Conservation (phyloP, 192 early-diverging fungal species). For the Physocladia obscura region DNA sequence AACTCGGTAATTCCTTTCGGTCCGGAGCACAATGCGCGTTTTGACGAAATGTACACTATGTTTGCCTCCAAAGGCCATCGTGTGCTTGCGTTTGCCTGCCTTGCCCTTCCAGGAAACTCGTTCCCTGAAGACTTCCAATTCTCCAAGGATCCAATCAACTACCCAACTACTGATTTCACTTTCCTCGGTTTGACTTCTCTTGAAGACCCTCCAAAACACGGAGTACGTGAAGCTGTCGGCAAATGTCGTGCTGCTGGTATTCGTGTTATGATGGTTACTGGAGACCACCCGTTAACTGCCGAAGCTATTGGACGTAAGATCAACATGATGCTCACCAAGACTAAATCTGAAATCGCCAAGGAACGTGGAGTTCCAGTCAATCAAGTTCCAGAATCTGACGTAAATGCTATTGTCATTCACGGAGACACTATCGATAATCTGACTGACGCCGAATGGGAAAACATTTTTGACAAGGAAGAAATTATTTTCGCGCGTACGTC, state of each 20-base stretch:
- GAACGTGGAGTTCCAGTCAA: slow-evolving; percentile 59
- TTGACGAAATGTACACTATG: slow-evolving; percentile 68
- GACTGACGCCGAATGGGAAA: slow-evolving; percentile 78
- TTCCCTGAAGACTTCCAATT: slow-evolving; percentile 77
- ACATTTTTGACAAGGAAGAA: slow-evolving; percentile 76
- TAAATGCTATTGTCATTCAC: slow-evolving; percentile 76
- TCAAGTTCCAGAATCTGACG: slow-evolving; percentile 58
- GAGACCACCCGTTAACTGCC: slow-evolving; percentile 92
- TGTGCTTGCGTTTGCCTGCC: slow-evolving; percentile 85
- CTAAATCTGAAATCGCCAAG: slow-evolving; percentile 74
- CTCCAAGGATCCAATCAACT: slow-evolving; percentile 72
- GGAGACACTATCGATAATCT: slow-evolving; percentile 76
- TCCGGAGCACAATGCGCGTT: slow-evolving; percentile 54
- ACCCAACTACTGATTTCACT: slow-evolving; percentile 53
- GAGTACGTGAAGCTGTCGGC: slow-evolving; percentile 92
- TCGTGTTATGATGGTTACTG: slow-evolving; percentile 96
- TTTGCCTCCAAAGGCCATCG: slow-evolving; percentile 86
- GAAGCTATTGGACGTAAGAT: slow-evolving; percentile 89
- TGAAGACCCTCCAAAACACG: slow-evolving; percentile 95
- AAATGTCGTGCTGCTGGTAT: slow-evolving; percentile 85
- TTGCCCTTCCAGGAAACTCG: slow-evolving; percentile 62
- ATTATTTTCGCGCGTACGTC: slow-evolving; percentile 93
- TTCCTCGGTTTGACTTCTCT: slow-evolving; percentile 84
- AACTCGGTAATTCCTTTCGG: slow-evolving; percentile 57
- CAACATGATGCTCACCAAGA: slow-evolving; percentile 85